phyloP scores from a whole-genome alignment of 2,329 filamentous ascomycete species.

The Colletotrichum sp. region DNA sequence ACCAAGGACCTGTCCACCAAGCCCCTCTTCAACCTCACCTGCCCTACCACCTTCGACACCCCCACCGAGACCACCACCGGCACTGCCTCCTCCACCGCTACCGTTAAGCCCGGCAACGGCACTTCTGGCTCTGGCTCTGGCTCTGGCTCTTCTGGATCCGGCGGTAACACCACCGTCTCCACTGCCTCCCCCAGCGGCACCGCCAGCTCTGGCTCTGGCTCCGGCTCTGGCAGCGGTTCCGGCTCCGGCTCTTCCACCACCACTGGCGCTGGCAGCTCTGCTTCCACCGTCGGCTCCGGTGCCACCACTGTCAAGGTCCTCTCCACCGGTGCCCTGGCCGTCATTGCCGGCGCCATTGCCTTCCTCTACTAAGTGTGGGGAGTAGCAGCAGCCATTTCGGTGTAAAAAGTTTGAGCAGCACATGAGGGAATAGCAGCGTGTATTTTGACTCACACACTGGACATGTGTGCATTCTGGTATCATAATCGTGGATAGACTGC shows the following conservation, averaged over 20 bases:
- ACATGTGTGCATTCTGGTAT: constrained; percentile 16
- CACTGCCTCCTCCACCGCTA: constrained; percentile 22
- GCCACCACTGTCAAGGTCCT: constrained; percentile 10
- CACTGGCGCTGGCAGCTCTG: background rate
- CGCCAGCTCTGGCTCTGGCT: constrained; percentile 15
- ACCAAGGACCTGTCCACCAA: constrained; percentile 57
- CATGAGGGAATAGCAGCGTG: constrained; percentile 1
- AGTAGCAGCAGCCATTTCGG: background rate
- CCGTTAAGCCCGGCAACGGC: constrained; percentile 16
- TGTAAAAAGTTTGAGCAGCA: constrained; percentile 5
- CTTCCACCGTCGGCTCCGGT: constrained; percentile 5
- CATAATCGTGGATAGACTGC: constrained; percentile 20
- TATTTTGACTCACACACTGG: constrained; percentile 10
- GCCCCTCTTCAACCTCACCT: constrained; percentile 59
- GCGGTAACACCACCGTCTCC: constrained; percentile 23
- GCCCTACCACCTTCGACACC: constrained; percentile 49
- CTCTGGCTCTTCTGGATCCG: constrained; percentile 19
- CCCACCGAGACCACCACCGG: constrained; percentile 28
- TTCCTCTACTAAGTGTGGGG: constrained; percentile 21
- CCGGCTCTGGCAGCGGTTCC: constrained; percentile 11
- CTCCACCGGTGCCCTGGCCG: constrained; percentile 22
- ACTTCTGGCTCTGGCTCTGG: constrained; percentile 23
- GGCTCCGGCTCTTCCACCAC: constrained; percentile 16
- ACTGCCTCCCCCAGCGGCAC: constrained; percentile 18
- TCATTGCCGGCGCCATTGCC: constrained; percentile 20